phyloP scores from a whole-genome alignment of 306 rosid species.

The Carpinus viminea region DNA sequence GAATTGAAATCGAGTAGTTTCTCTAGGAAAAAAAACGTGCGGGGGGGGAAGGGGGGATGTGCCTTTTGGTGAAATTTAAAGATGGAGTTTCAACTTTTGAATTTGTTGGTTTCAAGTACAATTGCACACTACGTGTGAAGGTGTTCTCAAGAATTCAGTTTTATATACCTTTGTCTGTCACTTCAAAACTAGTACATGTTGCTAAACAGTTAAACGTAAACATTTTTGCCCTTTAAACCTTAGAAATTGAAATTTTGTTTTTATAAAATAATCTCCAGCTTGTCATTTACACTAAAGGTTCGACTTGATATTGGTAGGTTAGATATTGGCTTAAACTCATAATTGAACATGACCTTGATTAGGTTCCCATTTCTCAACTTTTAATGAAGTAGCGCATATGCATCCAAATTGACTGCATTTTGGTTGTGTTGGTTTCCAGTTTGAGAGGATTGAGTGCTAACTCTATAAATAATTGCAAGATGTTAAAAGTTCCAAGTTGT shows the following conservation, averaged over 20 bases:
- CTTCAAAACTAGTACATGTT: neutral
- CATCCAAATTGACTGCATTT: neutral
- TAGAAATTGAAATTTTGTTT: neutral
- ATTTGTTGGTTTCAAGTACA: neutral
- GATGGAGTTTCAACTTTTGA: neutral
- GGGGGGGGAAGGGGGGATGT: too few species aligned
- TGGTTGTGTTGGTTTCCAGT: neutral
- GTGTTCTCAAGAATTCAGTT: neutral
- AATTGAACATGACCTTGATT: neutral
- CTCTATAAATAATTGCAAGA: slow-evolving; percentile 14
- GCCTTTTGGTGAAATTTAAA: neutral
- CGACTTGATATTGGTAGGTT: neutral
- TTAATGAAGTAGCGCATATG: neutral
- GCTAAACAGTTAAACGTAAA: too few species aligned
- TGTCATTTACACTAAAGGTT: neutral
- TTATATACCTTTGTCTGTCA: neutral
- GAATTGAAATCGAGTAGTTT: neutral
- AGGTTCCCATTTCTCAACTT: slow-evolving; percentile 1
- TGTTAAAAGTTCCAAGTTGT: slow-evolving; percentile 26
- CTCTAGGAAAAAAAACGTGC: neutral
- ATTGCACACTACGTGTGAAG: neutral
- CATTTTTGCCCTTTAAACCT: neutral
- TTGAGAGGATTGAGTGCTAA: neutral
- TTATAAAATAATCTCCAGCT: neutral
- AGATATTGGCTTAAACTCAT: neutral